Conservation (phyloP, 1,139 yeast species). For the Hemisphaericaspora subhashii region DNA sequence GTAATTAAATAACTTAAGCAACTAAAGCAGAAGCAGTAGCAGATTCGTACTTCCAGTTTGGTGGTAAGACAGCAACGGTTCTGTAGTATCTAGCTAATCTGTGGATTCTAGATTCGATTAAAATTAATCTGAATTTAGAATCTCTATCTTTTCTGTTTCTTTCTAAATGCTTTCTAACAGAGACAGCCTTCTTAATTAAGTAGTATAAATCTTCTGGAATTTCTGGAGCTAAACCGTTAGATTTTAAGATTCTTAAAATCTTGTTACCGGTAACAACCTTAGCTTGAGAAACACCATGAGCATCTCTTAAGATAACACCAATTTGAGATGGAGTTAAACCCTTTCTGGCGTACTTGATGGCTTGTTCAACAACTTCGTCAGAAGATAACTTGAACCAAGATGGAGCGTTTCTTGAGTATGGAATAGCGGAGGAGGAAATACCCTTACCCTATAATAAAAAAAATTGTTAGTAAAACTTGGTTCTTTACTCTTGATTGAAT, state of each 20-base stretch:
- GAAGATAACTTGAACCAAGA: conserved; percentile 98
- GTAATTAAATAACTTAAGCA: conserved; percentile 55
- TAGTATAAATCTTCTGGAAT: conserved; percentile 99
- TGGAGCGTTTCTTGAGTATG: conserved; percentile 99
- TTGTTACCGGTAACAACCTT: conserved; percentile 99
- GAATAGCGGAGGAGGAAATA: conserved; percentile 98
- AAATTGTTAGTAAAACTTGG: conserved; percentile 40
- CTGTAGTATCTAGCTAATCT: conserved; percentile 99
- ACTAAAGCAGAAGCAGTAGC: conserved; percentile 99
- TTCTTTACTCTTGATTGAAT: too few species aligned
- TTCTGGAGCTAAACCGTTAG: conserved; percentile 99
- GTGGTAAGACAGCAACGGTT: conserved; percentile 98
- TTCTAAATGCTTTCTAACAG: conserved; percentile 99
- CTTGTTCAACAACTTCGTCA: conserved; percentile 96
- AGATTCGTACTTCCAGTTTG: conserved; percentile 99
- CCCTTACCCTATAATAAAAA: conserved; percentile 81
- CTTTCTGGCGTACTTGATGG: conserved; percentile 99
- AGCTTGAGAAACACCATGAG: conserved; percentile 99
- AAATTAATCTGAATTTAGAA: conserved; percentile 99
- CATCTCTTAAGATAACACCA: conserved; percentile 99
- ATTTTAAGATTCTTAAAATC: conserved; percentile 97
- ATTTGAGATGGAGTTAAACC: conserved; percentile 99
- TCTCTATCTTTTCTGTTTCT: conserved; percentile 99
- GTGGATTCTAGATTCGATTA: conserved; percentile 99
- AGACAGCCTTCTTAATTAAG: conserved; percentile 98